These are phyloP conservation scores for Apiotrichum brassicae DNA, from an alignment of 1,284 basidiomycete genomes.

Conservation along the genomic window DNA sequence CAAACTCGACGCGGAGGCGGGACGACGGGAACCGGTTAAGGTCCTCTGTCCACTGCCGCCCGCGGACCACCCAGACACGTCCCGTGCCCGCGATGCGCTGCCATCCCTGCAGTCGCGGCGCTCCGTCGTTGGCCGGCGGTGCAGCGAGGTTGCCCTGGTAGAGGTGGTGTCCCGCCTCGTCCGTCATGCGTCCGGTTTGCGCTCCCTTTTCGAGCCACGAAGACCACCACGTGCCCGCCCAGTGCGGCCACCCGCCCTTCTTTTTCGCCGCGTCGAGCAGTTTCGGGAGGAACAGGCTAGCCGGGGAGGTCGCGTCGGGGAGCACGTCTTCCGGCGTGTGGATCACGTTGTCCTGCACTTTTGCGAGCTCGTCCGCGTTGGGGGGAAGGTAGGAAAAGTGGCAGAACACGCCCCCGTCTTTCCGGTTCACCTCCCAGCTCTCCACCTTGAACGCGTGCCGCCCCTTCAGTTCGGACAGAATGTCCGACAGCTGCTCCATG, in stretches of 20 bases:
- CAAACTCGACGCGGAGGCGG: constrained; percentile 69
- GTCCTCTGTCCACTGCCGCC: constrained; percentile 81
- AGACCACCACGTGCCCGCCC: constrained; percentile 42
- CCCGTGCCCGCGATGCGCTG: constrained; percentile 49
- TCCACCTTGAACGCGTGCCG: constrained; percentile 41
- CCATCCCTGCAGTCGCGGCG: constrained; percentile 14
- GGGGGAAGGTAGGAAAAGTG: constrained; percentile 60
- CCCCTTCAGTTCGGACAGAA: constrained; percentile 29
- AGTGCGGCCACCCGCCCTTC: constrained; percentile 43
- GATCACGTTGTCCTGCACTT: constrained; percentile 13
- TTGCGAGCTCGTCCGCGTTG: constrained; percentile 11
- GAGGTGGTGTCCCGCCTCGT: constrained; percentile 12
- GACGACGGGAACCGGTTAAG: constrained; percentile 72
- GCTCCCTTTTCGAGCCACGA: constrained; percentile 3
- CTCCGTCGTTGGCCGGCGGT: background rate
- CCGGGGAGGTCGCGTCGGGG: constrained; percentile 25
- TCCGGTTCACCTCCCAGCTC: constrained; percentile 41
- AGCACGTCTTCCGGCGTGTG: constrained; percentile 20
- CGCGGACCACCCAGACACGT: constrained; percentile 70
- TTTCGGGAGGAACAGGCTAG: constrained; percentile 36
- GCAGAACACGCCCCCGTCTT: constrained; percentile 66
- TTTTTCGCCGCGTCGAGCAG: constrained; percentile 32
- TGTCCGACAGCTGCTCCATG: constrained; percentile 40
- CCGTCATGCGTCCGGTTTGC: background rate
- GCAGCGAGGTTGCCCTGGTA: constrained; percentile 10